Conservation (phyloP, 257 asterid genomes). For the Nemophila menziesii region DNA sequence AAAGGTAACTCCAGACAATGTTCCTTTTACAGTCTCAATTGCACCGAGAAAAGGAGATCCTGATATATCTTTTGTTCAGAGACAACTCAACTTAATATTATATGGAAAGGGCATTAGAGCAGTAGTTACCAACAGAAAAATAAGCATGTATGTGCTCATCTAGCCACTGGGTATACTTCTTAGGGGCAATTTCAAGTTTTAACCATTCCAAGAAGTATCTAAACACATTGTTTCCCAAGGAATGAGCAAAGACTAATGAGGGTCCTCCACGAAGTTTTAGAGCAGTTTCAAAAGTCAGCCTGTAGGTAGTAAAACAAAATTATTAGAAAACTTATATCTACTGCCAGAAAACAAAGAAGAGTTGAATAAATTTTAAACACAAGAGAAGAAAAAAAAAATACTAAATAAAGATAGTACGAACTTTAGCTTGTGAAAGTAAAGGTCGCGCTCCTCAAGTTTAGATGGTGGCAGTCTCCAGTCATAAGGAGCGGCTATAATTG, state of each 20-base stretch:
- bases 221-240: constrained; percentile 93
- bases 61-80: constrained; percentile 14
- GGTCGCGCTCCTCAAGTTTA: constrained; percentile 97
- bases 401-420: constrained; percentile 19
- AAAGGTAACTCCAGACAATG: constrained; percentile 67
- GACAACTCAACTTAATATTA: constrained; percentile 5
- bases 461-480: constrained; percentile 97
- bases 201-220: constrained; percentile 99
- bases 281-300: constrained; percentile 98
- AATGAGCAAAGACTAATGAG: constrained; percentile 88
- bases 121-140: constrained; percentile 88
- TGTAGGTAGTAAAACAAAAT: constrained; percentile 28
- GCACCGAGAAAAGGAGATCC: constrained; percentile 97
- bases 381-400: constrained; percentile 1
- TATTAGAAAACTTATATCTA: background rate
- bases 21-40: constrained; percentile 68
- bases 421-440: constrained; percentile 94
- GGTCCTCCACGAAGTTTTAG: constrained; percentile 96
- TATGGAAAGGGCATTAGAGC: constrained; percentile 13
- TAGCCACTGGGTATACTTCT: constrained; percentile 68
- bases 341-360: background rate
- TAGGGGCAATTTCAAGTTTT: constrained; percentile 93
- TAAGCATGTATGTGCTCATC: constrained; percentile 96
- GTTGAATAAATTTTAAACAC: background rate
- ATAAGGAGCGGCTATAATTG: constrained; percentile 87